phyloP scores from a whole-genome alignment of 2,329 filamentous ascomycete genomes.

The Xylariaceae sp. region DNA sequence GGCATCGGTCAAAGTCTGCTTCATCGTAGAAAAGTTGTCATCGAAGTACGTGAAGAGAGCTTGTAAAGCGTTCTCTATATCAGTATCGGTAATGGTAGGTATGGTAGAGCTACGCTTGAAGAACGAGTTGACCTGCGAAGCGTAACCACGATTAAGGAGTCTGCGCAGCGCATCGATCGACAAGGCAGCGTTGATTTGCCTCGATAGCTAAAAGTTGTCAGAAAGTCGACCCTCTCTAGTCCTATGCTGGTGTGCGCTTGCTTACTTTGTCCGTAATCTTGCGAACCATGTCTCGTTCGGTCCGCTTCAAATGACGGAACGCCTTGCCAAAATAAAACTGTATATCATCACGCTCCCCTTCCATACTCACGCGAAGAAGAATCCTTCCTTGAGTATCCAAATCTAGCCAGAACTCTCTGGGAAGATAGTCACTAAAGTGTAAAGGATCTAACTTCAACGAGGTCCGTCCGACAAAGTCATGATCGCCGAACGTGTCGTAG shows the following conservation, averaged over 20 bases:
- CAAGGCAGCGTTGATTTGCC: conserved; percentile 86
- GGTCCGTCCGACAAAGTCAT: conserved; percentile 96
- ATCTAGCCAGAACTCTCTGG: conserved; percentile 95
- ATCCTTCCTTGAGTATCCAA: conserved; percentile 91
- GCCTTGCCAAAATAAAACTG: conserved; percentile 98
- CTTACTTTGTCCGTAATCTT: conserved; percentile 95
- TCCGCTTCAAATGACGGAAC: conserved; percentile 90
- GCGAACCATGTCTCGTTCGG: conserved; percentile 95
- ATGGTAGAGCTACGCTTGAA: conserved; percentile 51
- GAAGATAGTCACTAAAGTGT: conserved; percentile 93
- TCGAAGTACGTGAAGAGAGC: conserved; percentile 93
- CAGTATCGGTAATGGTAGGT: conserved; percentile 61
- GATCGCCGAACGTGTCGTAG: conserved; percentile 93
- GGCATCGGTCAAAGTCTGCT: conserved; percentile 85
- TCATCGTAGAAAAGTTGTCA: conserved; percentile 99
- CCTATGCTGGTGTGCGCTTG: background rate
- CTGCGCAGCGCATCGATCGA: conserved; percentile 75
- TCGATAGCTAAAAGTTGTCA: conserved; percentile 61
- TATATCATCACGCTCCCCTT: conserved; percentile 96
- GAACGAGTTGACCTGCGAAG: conserved; percentile 43
- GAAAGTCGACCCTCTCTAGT: background rate
- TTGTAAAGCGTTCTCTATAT: conserved; percentile 76
- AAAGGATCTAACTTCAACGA: conserved; percentile 96
- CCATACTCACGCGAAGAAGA: conserved; percentile 92
- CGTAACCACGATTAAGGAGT: conserved; percentile 67